phyloP scores from a whole-genome alignment of 257 asterid genomes.

The Knoxia roxburghii region DNA sequence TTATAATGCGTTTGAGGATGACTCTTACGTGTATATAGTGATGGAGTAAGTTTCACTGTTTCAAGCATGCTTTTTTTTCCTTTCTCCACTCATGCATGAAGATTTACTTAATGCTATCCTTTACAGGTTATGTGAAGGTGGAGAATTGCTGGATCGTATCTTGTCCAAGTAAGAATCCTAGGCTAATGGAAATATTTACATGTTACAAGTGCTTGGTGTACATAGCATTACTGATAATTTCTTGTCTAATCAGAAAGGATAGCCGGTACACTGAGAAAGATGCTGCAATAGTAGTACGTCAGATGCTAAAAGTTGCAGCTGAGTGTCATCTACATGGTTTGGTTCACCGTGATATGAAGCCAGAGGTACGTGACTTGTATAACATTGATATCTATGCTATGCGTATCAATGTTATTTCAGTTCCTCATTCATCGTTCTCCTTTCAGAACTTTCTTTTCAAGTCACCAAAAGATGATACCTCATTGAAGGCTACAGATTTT shows the following conservation, averaged over 20 bases:
- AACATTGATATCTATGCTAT: too few species aligned
- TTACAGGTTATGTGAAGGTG: constrained; percentile 92
- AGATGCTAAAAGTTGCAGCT: constrained; percentile 98
- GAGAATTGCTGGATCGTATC: constrained; percentile 94
- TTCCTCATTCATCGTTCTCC: constrained; percentile 17
- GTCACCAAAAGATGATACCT: constrained; percentile 80
- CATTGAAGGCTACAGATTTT: constrained; percentile 94
- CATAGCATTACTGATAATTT: constrained; percentile 22
- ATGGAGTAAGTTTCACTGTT: constrained; percentile 77
- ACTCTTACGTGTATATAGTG: constrained; percentile 77
- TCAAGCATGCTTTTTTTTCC: constrained; percentile 1
- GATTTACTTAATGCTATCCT: constrained; percentile 7
- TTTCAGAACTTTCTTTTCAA: constrained; percentile 83
- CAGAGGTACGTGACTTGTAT: constrained; percentile 57
- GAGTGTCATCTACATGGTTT: constrained; percentile 98
- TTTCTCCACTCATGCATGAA: constrained; percentile 12
- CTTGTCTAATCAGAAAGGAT: constrained; percentile 73
- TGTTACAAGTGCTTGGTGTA: constrained; percentile 10
- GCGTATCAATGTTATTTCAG: constrained; percentile 15
- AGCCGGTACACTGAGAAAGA: constrained; percentile 98
- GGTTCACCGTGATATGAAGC: constrained; percentile 99
- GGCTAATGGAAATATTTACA: constrained; percentile 4
- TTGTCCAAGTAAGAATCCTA: constrained; percentile 63
- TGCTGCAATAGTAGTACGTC: constrained; percentile 94
- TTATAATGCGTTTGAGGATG: constrained; percentile 88